Conservation (phyloP, 805 yeast genomes). For the Pichia eremophila region DNA sequence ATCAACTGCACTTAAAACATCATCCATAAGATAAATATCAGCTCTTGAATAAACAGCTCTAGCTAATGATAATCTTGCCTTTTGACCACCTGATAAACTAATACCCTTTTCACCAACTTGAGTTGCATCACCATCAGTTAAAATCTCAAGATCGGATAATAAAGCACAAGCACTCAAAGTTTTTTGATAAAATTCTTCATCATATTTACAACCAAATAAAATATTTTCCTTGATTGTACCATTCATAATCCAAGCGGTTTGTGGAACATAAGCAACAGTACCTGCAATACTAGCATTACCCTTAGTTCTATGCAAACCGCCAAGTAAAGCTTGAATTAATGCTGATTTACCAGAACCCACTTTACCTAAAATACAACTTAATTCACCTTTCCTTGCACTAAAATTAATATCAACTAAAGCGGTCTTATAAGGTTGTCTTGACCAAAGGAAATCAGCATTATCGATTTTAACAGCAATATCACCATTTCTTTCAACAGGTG, state of each 20-base stretch:
- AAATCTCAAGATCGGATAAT: slow-evolving; percentile 60
- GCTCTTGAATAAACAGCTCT: slow-evolving; percentile 94
- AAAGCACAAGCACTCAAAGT: slow-evolving; percentile 88
- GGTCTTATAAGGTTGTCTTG: slow-evolving; percentile 57
- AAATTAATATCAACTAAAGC: slow-evolving; percentile 44
- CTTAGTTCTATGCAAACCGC: slow-evolving; percentile 32
- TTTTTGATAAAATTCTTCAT: slow-evolving; percentile 67
- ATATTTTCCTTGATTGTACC: slow-evolving; percentile 89
- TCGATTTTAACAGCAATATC: slow-evolving; percentile 57
- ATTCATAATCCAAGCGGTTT: slow-evolving; percentile 93
- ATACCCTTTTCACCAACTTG: slow-evolving; percentile 97
- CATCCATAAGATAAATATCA: slow-evolving; percentile 84
- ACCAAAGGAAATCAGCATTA: slow-evolving; percentile 71
- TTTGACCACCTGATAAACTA: slow-evolving; percentile 94
- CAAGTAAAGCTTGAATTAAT: slow-evolving; percentile 42
- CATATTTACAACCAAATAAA: slow-evolving; percentile 79
- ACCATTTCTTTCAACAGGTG: slow-evolving; percentile 43
- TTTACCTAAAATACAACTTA: slow-evolving; percentile 54
- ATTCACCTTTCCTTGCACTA: slow-evolving; percentile 40
- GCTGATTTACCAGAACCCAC: slow-evolving; percentile 67
- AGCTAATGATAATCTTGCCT: slow-evolving; percentile 89
- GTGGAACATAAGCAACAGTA: slow-evolving; percentile 51
- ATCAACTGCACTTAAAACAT: slow-evolving; percentile 92
- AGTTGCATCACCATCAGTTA: slow-evolving; percentile 86
- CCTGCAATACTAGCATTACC: slow-evolving; percentile 33